A percentile compares a stretch with the other conserved stretches of the same genome.
Conservation (phyloP, 2,329 filamentous ascomycete species). For the Cladophialophora exuberans region DNA sequence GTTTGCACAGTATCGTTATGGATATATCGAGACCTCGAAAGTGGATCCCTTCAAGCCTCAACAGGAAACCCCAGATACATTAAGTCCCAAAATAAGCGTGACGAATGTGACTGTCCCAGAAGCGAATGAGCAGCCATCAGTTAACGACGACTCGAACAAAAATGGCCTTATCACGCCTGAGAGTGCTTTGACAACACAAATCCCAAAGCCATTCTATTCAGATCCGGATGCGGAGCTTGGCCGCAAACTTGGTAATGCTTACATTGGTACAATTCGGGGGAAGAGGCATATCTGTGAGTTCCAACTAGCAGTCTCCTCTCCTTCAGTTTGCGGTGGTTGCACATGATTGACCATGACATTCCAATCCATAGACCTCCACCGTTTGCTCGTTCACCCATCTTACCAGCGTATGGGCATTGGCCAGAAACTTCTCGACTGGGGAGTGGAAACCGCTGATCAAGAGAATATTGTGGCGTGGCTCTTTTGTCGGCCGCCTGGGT, state of each 20-base stretch:
- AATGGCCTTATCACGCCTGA: background rate
- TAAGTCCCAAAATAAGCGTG: background rate
- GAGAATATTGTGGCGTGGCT: constrained; percentile 30
- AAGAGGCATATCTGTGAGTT: constrained; percentile 30
- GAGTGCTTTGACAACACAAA: background rate
- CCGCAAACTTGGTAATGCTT: constrained; percentile 22
- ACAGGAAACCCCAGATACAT: background rate
- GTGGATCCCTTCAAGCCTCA: constrained; percentile 23
- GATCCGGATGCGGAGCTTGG: constrained; percentile 14
- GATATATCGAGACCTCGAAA: constrained; percentile 26
- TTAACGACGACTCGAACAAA: background rate
- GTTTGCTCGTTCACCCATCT: constrained; percentile 26
- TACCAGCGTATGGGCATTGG: constrained; percentile 29
- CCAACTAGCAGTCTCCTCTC: background rate
- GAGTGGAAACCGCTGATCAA: constrained; percentile 24
- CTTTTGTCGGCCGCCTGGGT: constrained; percentile 26
- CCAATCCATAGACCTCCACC: constrained; percentile 21
- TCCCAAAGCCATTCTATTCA: constrained; percentile 18
- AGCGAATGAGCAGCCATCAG: background rate
- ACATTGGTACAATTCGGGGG: constrained; percentile 24
- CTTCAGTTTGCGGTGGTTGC: background rate
- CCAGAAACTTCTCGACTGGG: constrained; percentile 27
- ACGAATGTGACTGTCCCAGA: constrained; percentile 12
- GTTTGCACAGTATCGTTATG: constrained; percentile 24
- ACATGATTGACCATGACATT: background rate